phyloP scores from a whole-genome alignment of 129 eudicot species.

The Helianthus tuberosus region DNA sequence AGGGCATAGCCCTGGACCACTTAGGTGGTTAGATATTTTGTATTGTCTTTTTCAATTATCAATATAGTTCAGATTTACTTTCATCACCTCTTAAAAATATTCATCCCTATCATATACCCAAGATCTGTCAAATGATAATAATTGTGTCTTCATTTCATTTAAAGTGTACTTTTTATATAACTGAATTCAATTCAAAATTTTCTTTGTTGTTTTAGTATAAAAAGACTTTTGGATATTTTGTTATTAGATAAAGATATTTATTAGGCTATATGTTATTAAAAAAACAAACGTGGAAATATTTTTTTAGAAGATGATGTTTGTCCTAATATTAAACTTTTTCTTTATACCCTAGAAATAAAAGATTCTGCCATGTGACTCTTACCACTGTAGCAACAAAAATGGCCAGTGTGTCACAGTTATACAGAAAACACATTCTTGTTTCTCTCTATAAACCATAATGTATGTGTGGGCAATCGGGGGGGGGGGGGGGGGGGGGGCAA shows the following conservation, averaged over 20 bases:
- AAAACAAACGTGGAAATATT: background rate
- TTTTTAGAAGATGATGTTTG: slow-evolving; percentile 11
- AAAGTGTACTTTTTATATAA: background rate
- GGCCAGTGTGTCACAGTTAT: slow-evolving; percentile 31
- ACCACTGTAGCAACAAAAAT: slow-evolving; percentile 36
- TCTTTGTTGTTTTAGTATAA: background rate
- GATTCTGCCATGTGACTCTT: slow-evolving; percentile 48
- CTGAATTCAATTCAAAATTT: background rate
- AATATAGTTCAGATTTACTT: too few relatives aligned
- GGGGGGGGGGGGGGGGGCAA: too few relatives aligned
- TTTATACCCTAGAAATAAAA: slow-evolving; percentile 30
- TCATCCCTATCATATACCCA: too few relatives aligned
- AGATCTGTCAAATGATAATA: background rate
- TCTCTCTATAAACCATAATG: too few relatives aligned
- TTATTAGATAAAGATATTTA: slow-evolving; percentile 2
- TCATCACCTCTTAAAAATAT: too few relatives aligned
- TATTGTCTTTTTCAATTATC: too few relatives aligned
- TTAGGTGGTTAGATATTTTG: too few relatives aligned
- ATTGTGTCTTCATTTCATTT: background rate
- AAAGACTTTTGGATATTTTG: background rate
- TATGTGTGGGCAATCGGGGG: too few relatives aligned
- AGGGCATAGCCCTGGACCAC: too few relatives aligned
- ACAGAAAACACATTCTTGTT: slow-evolving; percentile 40
- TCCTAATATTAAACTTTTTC: slow-evolving; percentile 29
- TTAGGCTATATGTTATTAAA: background rate